Evolutionary conservation across 1,284 basidiomycete genomes (phyloP), one percentile per base, ranked within the genome.

Genomic region (Malassezia pachydermatis): DNA sequence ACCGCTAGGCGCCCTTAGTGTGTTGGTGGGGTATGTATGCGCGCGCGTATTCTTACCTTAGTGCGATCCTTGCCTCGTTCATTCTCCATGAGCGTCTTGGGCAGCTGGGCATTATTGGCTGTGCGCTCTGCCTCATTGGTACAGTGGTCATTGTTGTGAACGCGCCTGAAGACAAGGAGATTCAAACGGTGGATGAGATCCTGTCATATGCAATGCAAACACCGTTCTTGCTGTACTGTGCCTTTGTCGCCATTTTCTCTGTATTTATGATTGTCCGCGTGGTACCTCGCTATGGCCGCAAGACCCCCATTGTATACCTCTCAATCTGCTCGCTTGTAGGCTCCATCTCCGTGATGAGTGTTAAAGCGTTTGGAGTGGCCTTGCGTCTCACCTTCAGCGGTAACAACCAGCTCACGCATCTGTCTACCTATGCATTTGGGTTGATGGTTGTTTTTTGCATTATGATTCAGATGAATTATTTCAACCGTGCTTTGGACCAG

Each of bases 401-500:
- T 41, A 88, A 87, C 72, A 99, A 98, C 74, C 92, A 99, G 73
- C 86, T 99, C 71, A 83, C 84, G 1, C 86, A 92, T 71, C 81
- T 85, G 25, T 88, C 86, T 69, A 98, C 94, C 10, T 99, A 95
- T 72, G 80, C 95, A 38, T 95, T 98, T 66, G 87, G 81, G 34
- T 78, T 88, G 44, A 81, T 88, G 27, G 84, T 90, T 3, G 79
- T 79, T 1, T 76, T 81, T 2, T 96, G 88, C 75, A 96, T 98
- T 66, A 70, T 94, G 44, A 81, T 94, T 2, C 90, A 95, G 75
- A 90, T 94, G 86, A 92, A 95, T 76, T 98, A 94, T 76, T 95
- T 96, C 76, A 98, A 96, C 78, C 95, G 95, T 72, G 94, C 92
- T 0, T 78, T 98, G 45, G 92, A 96, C 70, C 87, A 84, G 1